Evolutionary conservation across 345 rosid species (phyloP).

Genomic region (Carallia brachiata): DNA sequence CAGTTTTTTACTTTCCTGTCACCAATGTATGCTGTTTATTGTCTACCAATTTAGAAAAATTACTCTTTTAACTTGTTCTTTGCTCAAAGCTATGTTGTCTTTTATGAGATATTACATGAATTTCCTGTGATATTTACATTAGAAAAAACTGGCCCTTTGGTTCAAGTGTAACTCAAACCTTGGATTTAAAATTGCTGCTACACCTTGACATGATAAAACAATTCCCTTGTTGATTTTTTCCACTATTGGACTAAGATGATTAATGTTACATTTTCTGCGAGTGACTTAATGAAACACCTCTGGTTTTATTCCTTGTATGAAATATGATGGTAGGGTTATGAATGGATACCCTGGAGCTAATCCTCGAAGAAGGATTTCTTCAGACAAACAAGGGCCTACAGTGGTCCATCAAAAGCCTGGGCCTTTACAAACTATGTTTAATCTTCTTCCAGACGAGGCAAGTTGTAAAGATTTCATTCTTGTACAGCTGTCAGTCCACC

Average conservation of each 20-base stretch:
- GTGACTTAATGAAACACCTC: too few species aligned
- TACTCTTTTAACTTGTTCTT: neutral
- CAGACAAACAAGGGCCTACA: slow-evolving; percentile 81
- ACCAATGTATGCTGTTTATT: neutral
- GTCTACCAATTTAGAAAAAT: neutral
- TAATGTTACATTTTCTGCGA: too few species aligned
- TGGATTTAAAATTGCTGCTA: too few species aligned
- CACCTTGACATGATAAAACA: too few species aligned
- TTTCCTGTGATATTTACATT: too few species aligned
- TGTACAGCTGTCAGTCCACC: slow-evolving; percentile 4
- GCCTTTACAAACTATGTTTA: slow-evolving; percentile 86
- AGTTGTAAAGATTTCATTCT: slow-evolving; percentile 22
- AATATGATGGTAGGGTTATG: slow-evolving; percentile 41
- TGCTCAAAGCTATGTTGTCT: too few species aligned
- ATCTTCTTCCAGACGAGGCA: slow-evolving; percentile 88
- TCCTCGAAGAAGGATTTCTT: slow-evolving; percentile 62
- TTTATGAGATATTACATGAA: too few species aligned
- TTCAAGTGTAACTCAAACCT: too few species aligned
- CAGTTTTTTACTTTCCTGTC: neutral
- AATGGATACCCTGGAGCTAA: slow-evolving; percentile 74
- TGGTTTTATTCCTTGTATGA: neutral
- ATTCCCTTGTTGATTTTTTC: too few species aligned
- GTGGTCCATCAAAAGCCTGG: slow-evolving; percentile 98
- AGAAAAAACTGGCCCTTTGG: too few species aligned
- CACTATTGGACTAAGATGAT: too few species aligned